Evolutionary conservation across 2,329 filamentous ascomycete species (phyloP), one percentile per base, ranked within the genome.

Genomic region (Aspergillus spinulosporus): DNA sequence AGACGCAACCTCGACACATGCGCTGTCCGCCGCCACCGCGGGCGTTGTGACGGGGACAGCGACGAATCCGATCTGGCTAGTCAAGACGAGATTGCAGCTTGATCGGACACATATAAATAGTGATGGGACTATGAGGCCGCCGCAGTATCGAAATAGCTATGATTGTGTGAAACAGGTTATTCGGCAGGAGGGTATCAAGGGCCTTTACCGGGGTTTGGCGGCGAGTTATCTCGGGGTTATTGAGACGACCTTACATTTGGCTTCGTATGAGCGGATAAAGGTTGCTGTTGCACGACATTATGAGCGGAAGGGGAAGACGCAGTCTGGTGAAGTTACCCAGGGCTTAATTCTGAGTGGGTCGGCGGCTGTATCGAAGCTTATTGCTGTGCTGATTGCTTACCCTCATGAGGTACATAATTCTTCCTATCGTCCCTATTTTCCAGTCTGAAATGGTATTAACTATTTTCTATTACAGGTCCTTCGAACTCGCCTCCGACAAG

Each of bases 171-270:
- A 80, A 47, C 85, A 91, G 12, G 96, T 97, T 59, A 88, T 90
- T 84, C 81, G 78, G 51, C 86, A 96, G 66, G 93, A 97, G 73
- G 92, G 93, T 2, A 70, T 96, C 42, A 83, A 86, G 50, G 93
- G 93, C 57, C 83, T 97, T 80, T 97, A 97, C 72, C 84, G 92
- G 71, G 93, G 93, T 6, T 78, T 97, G 50, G 91, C 91, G 0
- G 93, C 93, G 14, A 96, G 71, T 49, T 74, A 73, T 52, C 57
- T 74, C 4, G 72, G 72, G 7, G 67, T 66, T 0, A 66, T 70
- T 14, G 72, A 74, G 60, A 74, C 70, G n/a, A 70, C 69, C 3
- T 53, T 74, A 39, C 72, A 74, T 52, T 47, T 74, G 40, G 69
- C 69, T 5, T 61, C 72, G 32, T 74, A 74, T 51, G 72, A 74